Conservation (phyloP, 208 protist species). For the Trypanosoma scelopori region DNA sequence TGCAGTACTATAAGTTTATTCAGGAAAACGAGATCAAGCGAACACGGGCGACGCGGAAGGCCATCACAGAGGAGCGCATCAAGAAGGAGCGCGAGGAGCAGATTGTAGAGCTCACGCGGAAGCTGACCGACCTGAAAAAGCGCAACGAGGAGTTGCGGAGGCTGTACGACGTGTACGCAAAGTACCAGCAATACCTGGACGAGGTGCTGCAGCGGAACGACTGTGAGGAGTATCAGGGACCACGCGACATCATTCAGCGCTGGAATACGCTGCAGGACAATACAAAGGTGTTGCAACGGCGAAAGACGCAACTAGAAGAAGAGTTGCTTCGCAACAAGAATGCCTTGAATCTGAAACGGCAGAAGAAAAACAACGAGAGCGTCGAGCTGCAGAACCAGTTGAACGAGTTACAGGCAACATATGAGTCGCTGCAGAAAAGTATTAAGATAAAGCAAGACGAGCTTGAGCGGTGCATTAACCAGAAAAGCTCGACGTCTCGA, state of each 20-base stretch:
- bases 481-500: slow-evolving; percentile 85
- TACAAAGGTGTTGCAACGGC: slow-evolving; percentile 86
- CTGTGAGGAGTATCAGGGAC: slow-evolving; percentile 90
- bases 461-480: slow-evolving; percentile 84
- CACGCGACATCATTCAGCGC: slow-evolving; percentile 88
- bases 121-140: slow-evolving; percentile 53
- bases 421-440: slow-evolving; percentile 82
- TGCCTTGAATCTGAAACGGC: slow-evolving; percentile 72
- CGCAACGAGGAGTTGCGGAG: slow-evolving; percentile 57
- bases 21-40: slow-evolving; percentile 93
- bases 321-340: slow-evolving; percentile 89
- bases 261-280: slow-evolving; percentile 92
- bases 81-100: slow-evolving; percentile 86
- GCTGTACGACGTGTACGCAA: slow-evolving; percentile 63
- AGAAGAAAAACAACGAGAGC: slow-evolving; percentile 82
- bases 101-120: slow-evolving; percentile 60
- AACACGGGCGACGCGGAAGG: slow-evolving; percentile 85
- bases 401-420: slow-evolving; percentile 84
- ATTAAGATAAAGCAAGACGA: slow-evolving; percentile 90
- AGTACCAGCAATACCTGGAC: slow-evolving; percentile 90
- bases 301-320: slow-evolving; percentile 91
- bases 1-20: slow-evolving; percentile 94
- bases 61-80: slow-evolving; percentile 77
- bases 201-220: slow-evolving; percentile 90
- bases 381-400: slow-evolving; percentile 89